Conservation (phyloP, 805 yeast species). For the Cyberlindnera sargentensis region DNA sequence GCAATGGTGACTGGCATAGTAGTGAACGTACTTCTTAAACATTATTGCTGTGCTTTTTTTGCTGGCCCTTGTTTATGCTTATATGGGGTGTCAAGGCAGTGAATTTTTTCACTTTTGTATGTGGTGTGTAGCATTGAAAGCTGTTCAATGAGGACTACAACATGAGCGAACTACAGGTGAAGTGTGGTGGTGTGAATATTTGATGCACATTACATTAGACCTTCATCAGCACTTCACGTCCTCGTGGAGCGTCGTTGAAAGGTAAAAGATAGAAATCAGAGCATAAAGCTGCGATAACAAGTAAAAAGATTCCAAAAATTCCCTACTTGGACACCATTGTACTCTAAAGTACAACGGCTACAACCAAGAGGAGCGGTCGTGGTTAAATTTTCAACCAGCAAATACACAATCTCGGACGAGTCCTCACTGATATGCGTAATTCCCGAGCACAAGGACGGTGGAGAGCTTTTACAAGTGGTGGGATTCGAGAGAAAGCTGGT, state of each 20-base stretch:
- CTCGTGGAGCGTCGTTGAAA: no score
- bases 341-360: no score
- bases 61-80: neutral
- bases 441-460: constrained; percentile 99
- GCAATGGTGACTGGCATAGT: neutral
- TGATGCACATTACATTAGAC: no score
- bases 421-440: constrained; percentile 99
- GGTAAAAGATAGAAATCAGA: no score
- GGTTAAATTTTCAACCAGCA: constrained; percentile 99
- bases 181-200: no score
- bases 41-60: constrained; percentile 19
- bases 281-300: no score
- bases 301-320: constrained; percentile 18
- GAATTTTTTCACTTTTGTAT: no score
- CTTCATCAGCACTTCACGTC: no score
- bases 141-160: no score
- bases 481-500: neutral
- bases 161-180: no score
- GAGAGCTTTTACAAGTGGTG: constrained; percentile 12
- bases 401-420: constrained; percentile 99
- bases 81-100: neutral
- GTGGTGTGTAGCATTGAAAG: no score
- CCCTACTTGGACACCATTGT: constrained; percentile 8
- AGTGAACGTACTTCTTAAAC: constrained; percentile 37
- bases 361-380: constrained; percentile 59